Conservation (phyloP, 257 asterid species). For the Striga asiatica region DNA sequence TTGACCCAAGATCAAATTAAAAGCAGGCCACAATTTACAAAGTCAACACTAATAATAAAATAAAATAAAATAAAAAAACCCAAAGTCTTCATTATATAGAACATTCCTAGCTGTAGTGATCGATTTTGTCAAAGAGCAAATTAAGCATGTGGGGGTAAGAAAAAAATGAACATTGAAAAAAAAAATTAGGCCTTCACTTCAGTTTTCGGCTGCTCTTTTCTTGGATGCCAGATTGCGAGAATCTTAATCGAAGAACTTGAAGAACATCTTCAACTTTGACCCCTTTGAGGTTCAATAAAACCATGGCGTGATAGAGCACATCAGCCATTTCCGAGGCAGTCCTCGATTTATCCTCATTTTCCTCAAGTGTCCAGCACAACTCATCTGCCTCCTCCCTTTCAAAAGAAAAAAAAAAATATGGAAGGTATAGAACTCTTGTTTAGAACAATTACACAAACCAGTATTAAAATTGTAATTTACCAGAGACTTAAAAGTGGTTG, state of each 20-base stretch:
- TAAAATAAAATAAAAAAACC: too few species aligned
- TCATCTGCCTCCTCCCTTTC: slow-evolving; percentile 98
- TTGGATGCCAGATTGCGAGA: slow-evolving; percentile 70
- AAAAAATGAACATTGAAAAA: too few species aligned
- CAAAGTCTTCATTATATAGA: too few species aligned
- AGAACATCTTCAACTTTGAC: slow-evolving; percentile 70
- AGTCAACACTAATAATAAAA: too few species aligned
- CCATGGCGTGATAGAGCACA: slow-evolving; percentile 72
- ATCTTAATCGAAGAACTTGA: slow-evolving; percentile 58
- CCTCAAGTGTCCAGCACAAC: slow-evolving; percentile 66
- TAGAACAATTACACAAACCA: not conserved
- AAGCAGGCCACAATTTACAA: too few species aligned
- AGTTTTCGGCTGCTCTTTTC: slow-evolving; percentile 59
- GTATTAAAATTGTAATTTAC: not conserved
- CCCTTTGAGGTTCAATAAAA: slow-evolving; percentile 51
- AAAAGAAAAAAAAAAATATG: not conserved
- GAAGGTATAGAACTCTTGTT: not conserved
- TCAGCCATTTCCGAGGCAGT: slow-evolving; percentile 82
- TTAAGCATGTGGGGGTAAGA: not conserved
- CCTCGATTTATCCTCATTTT: slow-evolving; percentile 53
- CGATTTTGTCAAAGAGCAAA: too few species aligned
- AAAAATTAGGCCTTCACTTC: slow-evolving; percentile 3
- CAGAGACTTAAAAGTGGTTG: too few species aligned
- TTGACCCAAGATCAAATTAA: too few species aligned
- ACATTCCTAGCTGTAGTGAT: too few species aligned